Evolutionary conservation across 257 asterid genomes (phyloP), one percentile per base, ranked within the genome.

Genomic region (Nicotiana noctiflora): DNA sequence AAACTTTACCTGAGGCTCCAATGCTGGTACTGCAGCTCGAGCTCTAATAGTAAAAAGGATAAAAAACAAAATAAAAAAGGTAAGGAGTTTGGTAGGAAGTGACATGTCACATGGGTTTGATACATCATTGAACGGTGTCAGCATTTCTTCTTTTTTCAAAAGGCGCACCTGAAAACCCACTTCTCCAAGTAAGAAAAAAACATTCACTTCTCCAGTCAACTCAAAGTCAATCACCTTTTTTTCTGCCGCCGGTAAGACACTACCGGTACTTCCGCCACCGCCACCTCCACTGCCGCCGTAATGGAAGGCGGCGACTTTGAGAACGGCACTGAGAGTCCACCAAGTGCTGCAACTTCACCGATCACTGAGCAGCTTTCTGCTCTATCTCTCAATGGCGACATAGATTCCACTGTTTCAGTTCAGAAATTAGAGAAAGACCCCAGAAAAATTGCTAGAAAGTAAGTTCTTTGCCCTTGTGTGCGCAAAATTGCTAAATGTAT

Each of bases 381-480:
- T 53, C 75, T 86, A 46, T 82, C 91, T 46, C 46, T 89, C 80
- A 64, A 37, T 37, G 92, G 77, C 29, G 90, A 89, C 51, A 83
- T 83, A 6, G 89, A 83, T 25, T 84, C 75, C 75, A 10, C 65
- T 32, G 77, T 70, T 53, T 84, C 59, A 60, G 83, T 34, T 68
- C 80, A 55, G 83, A 82, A 83, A 67, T 85, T 59, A 3, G 91
- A 56, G 82, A 95, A 95, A 60, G 97, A 95, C 84, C 98, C 99
- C 25, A 83, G 93, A 72, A 87, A n/a, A 76, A 89, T 88, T 12
- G 97, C 99, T 3, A 87, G 98, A 81, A 89, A 89, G 98, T 92
- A 86, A 17, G 78, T 25, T 37, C 11, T 21, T 25, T 25, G 18
- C 19, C 61, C 17, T 61, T 18, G 29, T 65, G 51, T 21, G 14